Base-by-base conservation (phyloP, 2,329 filamentous ascomycete genomes). In the Fusarium poae region DNA sequence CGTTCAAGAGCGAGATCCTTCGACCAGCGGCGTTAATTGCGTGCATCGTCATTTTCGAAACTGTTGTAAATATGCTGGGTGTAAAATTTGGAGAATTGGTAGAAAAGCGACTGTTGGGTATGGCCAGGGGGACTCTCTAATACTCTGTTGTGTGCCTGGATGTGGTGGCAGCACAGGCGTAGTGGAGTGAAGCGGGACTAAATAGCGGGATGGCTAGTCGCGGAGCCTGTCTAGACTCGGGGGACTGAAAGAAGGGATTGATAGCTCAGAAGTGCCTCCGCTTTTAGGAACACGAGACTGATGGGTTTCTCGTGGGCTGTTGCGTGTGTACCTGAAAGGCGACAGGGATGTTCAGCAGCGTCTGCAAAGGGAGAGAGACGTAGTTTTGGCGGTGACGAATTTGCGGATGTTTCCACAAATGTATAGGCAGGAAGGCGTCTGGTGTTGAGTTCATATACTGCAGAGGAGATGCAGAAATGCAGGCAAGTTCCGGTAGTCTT, bases 1-100 rank as follows among this genome's bases (percentile, higher is more conserved):
- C 86, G 75, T 89, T 89, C 39, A 89, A 80, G 12, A 89, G 80
- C 52, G 87, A 89, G 74, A 89, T 84, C 76, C 83, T 80, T 70
- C 85, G 85, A 71, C 87, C 87, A 42, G 83, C 80, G 43, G 86
- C 85, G 76, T 89, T 84, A 72, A 83, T 80, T 53, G 82, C 84
- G 65, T 87, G 82, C 85, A 89, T 88, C 68, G 64, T 76, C 62
- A 67, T 57, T 50, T 50, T 49, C 42, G 40, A 43, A 50, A 21
- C 21, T 23, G 25, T 23, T 44, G 23, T 18, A 34, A 65, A 43
- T 43, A 50, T 55, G 40, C 23, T 32, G n/a, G 23, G 13, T 52
- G 37, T 20, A 40, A n/a, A 40, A 13, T 46, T 46, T 37, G 21
- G 34, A 42, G 48, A 32, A 32, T 39, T 34, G 32, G 29, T 30